A percentile compares a stretch with the other conserved stretches of the same genome.
phyloP scores from a whole-genome alignment of 2,329 filamentous ascomycete species.

The Pleurostoma richardsiae region DNA sequence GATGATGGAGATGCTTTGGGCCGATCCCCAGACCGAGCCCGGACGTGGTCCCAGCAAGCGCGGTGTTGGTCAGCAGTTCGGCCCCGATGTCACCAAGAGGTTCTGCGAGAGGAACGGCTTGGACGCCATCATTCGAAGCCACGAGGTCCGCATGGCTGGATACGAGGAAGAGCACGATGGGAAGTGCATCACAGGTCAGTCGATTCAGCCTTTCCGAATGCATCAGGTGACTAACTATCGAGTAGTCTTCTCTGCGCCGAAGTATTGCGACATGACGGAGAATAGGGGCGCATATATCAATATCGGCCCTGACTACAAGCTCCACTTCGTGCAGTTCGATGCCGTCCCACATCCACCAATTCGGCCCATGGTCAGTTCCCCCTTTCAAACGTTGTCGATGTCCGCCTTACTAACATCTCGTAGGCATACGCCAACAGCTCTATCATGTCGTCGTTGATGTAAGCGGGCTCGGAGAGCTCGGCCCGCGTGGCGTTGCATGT shows the following conservation, averaged over 20 bases:
- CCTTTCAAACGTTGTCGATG: neutral
- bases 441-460: slow-evolving; percentile 73
- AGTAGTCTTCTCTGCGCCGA: slow-evolving; percentile 90
- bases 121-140: slow-evolving; percentile 91
- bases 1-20: slow-evolving; percentile 99
- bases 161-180: slow-evolving; percentile 97
- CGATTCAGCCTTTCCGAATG: neutral
- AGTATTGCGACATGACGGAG: slow-evolving; percentile 95
- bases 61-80: slow-evolving; percentile 94
- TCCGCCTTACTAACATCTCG: slow-evolving; percentile 11
- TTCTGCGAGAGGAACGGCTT: slow-evolving; percentile 97
- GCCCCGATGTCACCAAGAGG: slow-evolving; percentile 89
- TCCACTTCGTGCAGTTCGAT: slow-evolving; percentile 89
- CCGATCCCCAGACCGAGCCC: slow-evolving; percentile 81
- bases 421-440: slow-evolving; percentile 83
- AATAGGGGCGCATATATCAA: slow-evolving; percentile 99
- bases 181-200: slow-evolving; percentile 82
- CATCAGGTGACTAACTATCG: slow-evolving; percentile 16
- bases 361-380: slow-evolving; percentile 70
- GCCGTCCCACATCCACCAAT: slow-evolving; percentile 95
- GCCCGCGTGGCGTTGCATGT: neutral
- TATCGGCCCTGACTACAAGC: slow-evolving; percentile 84
- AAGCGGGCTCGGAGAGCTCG: slow-evolving; percentile 15
- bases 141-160: slow-evolving; percentile 98
- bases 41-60: slow-evolving; percentile 93